A percentile compares a stretch with the other conserved stretches of the same genome.
Conservation (phyloP, 306 rosid genomes). For the Rubus idaeus region DNA sequence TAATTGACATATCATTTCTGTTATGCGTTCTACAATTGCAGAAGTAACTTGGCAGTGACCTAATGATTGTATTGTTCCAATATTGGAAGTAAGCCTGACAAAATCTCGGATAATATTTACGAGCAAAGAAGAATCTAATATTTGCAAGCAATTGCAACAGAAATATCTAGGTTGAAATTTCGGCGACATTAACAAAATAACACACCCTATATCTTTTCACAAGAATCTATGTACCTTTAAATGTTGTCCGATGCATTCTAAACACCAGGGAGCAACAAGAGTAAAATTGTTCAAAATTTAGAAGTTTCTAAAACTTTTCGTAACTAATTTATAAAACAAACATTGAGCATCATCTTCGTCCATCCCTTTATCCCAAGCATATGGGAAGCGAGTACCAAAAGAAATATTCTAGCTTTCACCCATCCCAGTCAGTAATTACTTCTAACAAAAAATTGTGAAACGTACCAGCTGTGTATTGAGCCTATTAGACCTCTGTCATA, state of each 20-base stretch:
- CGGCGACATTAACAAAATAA: background rate
- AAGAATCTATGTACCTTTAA: background rate
- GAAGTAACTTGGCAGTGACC: background rate
- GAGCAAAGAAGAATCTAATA: background rate
- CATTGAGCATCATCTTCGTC: background rate
- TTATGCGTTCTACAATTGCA: background rate
- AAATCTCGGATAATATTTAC: background rate
- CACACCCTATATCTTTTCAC: background rate
- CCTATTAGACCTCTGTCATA: slow-evolving; percentile 97
- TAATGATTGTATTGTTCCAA: background rate
- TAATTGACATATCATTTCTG: background rate
- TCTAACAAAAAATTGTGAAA: slow-evolving; percentile 3
- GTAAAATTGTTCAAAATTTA: background rate
- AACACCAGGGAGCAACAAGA: background rate
- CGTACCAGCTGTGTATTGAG: slow-evolving; percentile 79
- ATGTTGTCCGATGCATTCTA: background rate
- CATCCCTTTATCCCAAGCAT: background rate
- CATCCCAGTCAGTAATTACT: background rate
- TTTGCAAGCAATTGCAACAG: background rate
- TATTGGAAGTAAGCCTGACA: background rate
- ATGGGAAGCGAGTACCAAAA: background rate
- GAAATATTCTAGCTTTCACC: background rate
- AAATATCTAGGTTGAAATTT: background rate
- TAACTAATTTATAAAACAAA: background rate
- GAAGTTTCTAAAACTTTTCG: background rate